A percentile compares a stretch with the other conserved stretches of the same genome.
Evolutionary conservation across 352 stramenopile species (phyloP).

Genomic region (Pythium folliculosum): DNA sequence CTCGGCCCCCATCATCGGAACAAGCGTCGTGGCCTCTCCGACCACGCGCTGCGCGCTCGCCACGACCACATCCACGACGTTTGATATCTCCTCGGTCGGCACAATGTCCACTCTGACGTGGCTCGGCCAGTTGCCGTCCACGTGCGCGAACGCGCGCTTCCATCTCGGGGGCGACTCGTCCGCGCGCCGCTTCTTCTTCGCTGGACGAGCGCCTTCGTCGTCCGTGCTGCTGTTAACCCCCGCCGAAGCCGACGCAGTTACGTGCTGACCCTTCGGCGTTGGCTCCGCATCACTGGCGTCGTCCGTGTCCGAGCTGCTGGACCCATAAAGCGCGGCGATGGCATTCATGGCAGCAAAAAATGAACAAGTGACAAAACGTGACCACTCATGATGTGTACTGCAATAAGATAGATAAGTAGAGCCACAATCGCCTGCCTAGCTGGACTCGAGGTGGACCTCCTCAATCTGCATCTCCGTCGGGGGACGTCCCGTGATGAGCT

Average conservation of each 20-base stretch:
- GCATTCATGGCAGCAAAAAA: conserved; percentile 7
- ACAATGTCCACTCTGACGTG: conserved; percentile 61
- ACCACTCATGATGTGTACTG: conserved; percentile 4
- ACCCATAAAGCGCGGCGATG: conserved; percentile 27
- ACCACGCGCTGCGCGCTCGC: conserved; percentile 35
- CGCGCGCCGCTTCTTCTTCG: conserved; percentile 46
- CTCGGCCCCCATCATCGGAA: conserved; percentile 37
- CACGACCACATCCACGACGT: conserved; percentile 34
- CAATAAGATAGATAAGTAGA: conserved; percentile 20
- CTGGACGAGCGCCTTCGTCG: not conserved
- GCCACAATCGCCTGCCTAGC: conserved; percentile 22
- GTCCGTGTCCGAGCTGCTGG: conserved; percentile 23
- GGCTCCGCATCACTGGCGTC: not conserved
- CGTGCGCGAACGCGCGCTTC: conserved; percentile 69
- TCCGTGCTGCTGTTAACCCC: not conserved
- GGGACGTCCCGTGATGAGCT: conserved; percentile 71
- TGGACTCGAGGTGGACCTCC: conserved; percentile 65
- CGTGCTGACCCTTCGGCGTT: not conserved
- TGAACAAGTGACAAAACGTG: not conserved
- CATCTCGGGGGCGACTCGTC: conserved; percentile 32
- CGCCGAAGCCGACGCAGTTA: not conserved
- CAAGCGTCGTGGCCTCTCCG: conserved; percentile 27
- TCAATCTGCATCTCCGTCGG: conserved; percentile 70
- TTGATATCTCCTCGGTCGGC: conserved; percentile 29
- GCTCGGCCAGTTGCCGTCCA: conserved; percentile 84